Conservation (phyloP, 768 basidiomycete species). For the Boletus reticuloceps region DNA sequence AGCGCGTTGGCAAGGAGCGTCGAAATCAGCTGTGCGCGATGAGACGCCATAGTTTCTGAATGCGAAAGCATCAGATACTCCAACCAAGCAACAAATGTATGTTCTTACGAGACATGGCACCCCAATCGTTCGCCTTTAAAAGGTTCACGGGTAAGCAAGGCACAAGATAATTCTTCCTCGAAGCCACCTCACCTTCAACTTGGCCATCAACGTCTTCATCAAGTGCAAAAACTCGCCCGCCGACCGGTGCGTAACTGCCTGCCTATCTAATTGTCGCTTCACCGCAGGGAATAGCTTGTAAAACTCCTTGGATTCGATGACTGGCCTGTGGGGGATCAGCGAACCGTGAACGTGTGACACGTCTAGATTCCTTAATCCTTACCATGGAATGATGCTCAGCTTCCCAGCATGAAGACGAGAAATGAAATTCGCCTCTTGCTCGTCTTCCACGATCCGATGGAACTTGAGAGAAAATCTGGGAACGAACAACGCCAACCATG, state of each 20-base stretch:
- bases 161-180: not conserved
- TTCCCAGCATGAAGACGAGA: conserved; percentile 55
- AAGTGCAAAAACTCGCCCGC: conserved; percentile 56
- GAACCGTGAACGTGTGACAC: not conserved
- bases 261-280: conserved; percentile 47
- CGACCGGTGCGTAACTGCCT: conserved; percentile 44
- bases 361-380: not conserved
- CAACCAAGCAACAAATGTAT: not conserved
- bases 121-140: conserved; percentile 60
- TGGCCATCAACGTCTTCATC: conserved; percentile 68
- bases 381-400: conserved; percentile 60
- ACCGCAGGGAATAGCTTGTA: conserved; percentile 52
- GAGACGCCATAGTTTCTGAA: conserved; percentile 47
- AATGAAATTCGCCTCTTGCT: conserved; percentile 63
- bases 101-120: conserved; percentile 55
- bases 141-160: not conserved
- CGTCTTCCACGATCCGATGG: conserved; percentile 58
- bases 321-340: conserved; percentile 35
- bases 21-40: conserved; percentile 43
- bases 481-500: not conserved
- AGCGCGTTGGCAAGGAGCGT: conserved; percentile 46
- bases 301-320: conserved; percentile 61
- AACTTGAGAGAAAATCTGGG: conserved; percentile 55
- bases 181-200: conserved; percentile 46
- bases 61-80: not conserved